Conservation (phyloP, 257 asterid species). For the Plantago elongata region DNA sequence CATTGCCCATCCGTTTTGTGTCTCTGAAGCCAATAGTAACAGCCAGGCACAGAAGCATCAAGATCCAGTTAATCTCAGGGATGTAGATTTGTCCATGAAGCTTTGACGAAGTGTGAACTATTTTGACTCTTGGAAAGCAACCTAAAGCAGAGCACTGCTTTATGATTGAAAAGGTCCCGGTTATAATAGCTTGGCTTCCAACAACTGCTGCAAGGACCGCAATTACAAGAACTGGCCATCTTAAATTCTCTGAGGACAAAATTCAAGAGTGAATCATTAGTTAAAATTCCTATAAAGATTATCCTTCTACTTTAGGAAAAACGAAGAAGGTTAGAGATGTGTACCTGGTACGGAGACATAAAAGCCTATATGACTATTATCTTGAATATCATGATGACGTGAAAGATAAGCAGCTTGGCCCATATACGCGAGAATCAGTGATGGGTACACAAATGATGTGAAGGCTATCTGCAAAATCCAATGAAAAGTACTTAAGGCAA, state of each 20-base stretch:
- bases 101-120: conserved; percentile 81
- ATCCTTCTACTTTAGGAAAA: not conserved
- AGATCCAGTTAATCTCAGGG: conserved; percentile 85
- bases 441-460: conserved; percentile 80
- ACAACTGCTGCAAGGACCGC: conserved; percentile 95
- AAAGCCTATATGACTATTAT: conserved; percentile 59
- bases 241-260: conserved; percentile 36
- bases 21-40: conserved; percentile 89
- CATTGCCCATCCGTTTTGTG: conserved; percentile 79
- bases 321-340: conserved; percentile 1
- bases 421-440: conserved; percentile 84
- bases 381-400: conserved; percentile 49
- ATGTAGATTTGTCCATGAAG: conserved; percentile 92
- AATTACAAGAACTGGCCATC: conserved; percentile 90
- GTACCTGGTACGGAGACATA: conserved; percentile 92
- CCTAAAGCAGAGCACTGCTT: conserved; percentile 90
- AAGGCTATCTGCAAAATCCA: conserved; percentile 73
- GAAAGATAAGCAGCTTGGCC: conserved; percentile 97
- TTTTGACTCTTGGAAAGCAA: conserved; percentile 82
- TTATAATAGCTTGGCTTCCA: conserved; percentile 93
- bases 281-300: not conserved
- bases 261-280: conserved; percentile 6
- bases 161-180: conserved; percentile 88
- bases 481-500: conserved; percentile 21
- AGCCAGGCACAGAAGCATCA: conserved; percentile 82